Conservation (phyloP, 495 filamentous ascomycete species). For the Penicillium canariense region DNA sequence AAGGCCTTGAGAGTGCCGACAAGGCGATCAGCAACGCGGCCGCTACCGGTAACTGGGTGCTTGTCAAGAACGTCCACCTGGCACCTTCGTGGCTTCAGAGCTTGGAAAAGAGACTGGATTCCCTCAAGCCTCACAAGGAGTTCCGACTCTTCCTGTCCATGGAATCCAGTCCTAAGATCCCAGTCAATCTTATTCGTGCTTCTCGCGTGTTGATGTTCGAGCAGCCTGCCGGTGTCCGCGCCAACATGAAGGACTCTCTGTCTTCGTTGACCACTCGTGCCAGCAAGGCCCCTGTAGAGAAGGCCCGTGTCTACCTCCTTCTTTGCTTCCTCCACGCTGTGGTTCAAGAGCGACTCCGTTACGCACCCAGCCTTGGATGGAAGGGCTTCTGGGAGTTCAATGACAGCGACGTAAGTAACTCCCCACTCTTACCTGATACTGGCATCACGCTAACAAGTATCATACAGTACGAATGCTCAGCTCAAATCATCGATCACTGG, state of each 20-base stretch:
- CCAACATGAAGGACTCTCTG: conserved; percentile 98
- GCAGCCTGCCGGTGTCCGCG: conserved; percentile 91
- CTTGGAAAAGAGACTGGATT: conserved; percentile 92
- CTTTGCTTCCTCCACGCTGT: conserved; percentile 96
- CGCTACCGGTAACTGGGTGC: conserved; percentile 89
- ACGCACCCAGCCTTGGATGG: conserved; percentile 93
- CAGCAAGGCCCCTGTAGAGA: conserved; percentile 82
- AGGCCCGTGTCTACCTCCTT: conserved; percentile 84
- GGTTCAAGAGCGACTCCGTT: conserved; percentile 91
- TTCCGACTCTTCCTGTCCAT: conserved; percentile 97
- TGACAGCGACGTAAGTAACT: conserved; percentile 84
- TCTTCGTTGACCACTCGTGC: conserved; percentile 75
- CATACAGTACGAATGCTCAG: conserved; percentile 89
- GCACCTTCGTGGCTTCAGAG: conserved; percentile 95
- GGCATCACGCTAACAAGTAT: conserved; percentile 27
- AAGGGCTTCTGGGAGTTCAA: conserved; percentile 99
- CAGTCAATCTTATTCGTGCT: conserved; percentile 90
- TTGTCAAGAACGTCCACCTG: conserved; percentile 98
- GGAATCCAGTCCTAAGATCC: conserved; percentile 96
- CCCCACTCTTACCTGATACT: not conserved
- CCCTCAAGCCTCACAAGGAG: conserved; percentile 88
- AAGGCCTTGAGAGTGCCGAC: conserved; percentile 87
- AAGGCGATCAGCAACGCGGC: conserved; percentile 94
- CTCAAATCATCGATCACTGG: conserved; percentile 95
- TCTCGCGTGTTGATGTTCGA: conserved; percentile 97